Conservation (phyloP, 2,329 filamentous ascomycete species). For the Calonectria ilicicola region DNA sequence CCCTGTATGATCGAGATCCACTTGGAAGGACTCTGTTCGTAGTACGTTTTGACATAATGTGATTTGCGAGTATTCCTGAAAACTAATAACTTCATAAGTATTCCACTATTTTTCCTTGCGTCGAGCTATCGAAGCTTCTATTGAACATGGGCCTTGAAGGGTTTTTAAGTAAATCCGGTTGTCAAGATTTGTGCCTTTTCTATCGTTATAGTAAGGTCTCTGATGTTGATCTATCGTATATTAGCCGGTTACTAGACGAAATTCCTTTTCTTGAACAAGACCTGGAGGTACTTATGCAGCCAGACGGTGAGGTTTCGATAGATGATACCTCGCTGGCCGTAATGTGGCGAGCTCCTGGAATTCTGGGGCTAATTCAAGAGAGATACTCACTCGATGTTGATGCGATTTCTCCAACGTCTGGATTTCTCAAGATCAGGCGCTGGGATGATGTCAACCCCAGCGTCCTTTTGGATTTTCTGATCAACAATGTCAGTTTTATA, state of each 20-base stretch:
- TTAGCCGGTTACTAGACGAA: not conserved
- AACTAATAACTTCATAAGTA: not conserved
- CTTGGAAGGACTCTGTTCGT: not conserved
- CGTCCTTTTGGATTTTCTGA: not conserved
- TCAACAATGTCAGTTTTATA: not conserved
- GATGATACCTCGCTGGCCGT: accelerated
- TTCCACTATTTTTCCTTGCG: too few relatives aligned
- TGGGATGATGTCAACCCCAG: not conserved
- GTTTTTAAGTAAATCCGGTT: not conserved
- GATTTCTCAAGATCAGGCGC: not conserved
- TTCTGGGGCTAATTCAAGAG: not conserved
- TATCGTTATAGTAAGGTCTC: too few relatives aligned
- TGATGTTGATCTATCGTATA: not conserved
- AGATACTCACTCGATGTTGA: not conserved
- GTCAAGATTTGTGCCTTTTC: accelerated
- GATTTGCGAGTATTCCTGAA: not conserved
- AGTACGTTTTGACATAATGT: not conserved
- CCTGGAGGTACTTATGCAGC: not conserved
- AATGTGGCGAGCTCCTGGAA: not conserved
- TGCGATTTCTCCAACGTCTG: not conserved
- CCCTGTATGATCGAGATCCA: not conserved
- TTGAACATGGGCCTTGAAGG: not conserved
- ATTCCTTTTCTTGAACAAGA: not conserved
- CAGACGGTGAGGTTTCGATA: not conserved
- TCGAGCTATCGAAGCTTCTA: not conserved